phyloP scores from a whole-genome alignment of 768 basidiomycete genomes.

The Boletellus emodensis region DNA sequence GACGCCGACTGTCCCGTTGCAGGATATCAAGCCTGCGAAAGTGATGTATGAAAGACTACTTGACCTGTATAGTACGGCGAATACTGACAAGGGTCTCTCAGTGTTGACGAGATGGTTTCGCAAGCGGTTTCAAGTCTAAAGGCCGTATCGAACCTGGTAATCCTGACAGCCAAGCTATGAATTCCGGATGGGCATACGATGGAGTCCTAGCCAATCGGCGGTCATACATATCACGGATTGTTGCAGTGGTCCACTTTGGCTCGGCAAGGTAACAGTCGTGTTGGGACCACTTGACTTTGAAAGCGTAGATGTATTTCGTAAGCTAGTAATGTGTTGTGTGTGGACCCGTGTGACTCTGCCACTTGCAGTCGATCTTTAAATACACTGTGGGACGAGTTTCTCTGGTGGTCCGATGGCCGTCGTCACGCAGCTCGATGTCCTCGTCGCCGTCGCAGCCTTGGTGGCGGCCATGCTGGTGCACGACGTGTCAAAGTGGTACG shows the following conservation, averaged over 20 bases:
- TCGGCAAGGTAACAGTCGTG: no score
- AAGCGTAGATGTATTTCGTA: no score
- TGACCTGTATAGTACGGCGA: neutral
- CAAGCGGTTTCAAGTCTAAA: conserved; percentile 61
- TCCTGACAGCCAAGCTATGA: conserved; percentile 47
- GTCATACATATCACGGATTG: no score
- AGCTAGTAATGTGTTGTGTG: no score
- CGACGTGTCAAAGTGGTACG: neutral
- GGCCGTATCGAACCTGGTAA: conserved; percentile 39
- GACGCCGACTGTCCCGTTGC: neutral
- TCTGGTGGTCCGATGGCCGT: conserved; percentile 6
- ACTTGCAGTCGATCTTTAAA: no score
- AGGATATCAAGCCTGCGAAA: conserved; percentile 83
- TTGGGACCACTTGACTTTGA: no score
- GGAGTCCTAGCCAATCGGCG: no score
- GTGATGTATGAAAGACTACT: conserved; percentile 55
- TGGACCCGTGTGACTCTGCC: no score
- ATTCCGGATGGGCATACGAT: neutral
- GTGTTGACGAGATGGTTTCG: conserved; percentile 77
- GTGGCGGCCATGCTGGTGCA: neutral
- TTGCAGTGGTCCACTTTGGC: no score
- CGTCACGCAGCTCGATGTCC: neutral
- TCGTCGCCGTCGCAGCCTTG: conserved; percentile 3
- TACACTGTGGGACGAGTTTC: no score
- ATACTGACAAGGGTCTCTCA: conserved; percentile 26